Base-by-base conservation (phyloP, 495 filamentous ascomycete species). In the Opeltia flavorubescens region DNA sequence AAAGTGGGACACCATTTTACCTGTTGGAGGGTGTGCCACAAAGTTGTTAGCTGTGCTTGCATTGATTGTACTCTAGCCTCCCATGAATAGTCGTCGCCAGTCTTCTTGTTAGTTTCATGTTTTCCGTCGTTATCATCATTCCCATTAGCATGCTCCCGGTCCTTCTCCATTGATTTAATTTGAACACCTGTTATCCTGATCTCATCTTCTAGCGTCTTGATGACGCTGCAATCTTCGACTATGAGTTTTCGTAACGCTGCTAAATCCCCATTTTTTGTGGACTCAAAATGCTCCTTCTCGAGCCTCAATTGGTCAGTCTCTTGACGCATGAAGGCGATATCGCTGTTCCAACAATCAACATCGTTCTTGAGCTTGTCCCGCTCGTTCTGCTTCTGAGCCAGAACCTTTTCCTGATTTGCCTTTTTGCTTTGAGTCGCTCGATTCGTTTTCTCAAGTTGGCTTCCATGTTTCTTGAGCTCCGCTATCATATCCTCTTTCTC, bases 401-500 rank as follows among this genome's bases (percentile, higher is more conserved):
- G 59, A 27, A 75, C 51, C 52, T 67, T 71, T 55, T 96, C 87
- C 53, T 84, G 87, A 53, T 86, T 81, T 0, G 74, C 68, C 57
- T 83, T 85, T 55, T 79, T 77, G 44, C 81, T 81, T 57, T 94
- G 82, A 8, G 88, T 86, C n/a, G 77, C 72, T 43, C 86, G 74
- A 63, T 94, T 95, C 42, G 80, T 68, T 26, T 86, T 79, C 55
- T 95, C 88, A 20, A 91, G 69, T 25, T 75, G 74, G 39, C 83
- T 77, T 26, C 89, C 83, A 53, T 95, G 83, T 47, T 80, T 83
- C 56, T 80, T 84, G 25, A 95, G 60, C 56, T 83, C 81, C 38
- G 81, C 77, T n/a, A 80, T 89, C 24, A 75, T 77, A 49, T 93
- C 85, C 49, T 94, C 86, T 59, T 84, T 88, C 52, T 94, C 86